Percentiles rank a stretch among this genome's conserved stretches.
Evolutionary conservation across 345 rosid species (phyloP).

Genomic region (Eucalyptus cloeziana): DNA sequence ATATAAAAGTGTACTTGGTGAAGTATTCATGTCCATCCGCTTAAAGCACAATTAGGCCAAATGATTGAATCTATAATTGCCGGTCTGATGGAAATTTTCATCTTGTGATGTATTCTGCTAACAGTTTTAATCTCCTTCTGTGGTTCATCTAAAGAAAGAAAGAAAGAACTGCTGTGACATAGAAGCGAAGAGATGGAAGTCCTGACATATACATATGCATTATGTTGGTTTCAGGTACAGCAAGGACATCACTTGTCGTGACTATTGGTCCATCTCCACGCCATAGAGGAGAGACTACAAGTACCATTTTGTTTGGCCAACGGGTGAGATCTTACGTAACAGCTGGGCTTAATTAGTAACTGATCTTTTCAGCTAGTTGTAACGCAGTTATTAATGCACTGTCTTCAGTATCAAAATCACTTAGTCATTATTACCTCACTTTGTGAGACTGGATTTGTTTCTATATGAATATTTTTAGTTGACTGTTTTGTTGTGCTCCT

Average conservation of each 20-base stretch:
- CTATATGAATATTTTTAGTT: background rate
- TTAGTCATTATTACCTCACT: background rate
- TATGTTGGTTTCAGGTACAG: constrained; percentile 53
- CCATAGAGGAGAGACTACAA: constrained; percentile 96
- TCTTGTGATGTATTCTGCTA: background rate
- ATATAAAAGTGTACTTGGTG: background rate
- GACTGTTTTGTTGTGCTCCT: background rate
- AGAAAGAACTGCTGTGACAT: background rate
- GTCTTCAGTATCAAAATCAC: background rate
- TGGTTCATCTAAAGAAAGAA: background rate
- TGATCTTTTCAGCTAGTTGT: background rate
- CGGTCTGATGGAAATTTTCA: background rate
- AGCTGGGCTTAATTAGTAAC: background rate
- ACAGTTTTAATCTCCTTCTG: background rate
- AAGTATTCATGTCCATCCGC: background rate
- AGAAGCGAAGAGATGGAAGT: background rate
- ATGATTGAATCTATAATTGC: background rate
- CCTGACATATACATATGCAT: background rate
- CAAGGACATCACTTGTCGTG: constrained; percentile 87
- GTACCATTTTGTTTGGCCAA: constrained; percentile 98
- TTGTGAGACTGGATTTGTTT: background rate
- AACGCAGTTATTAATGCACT: background rate
- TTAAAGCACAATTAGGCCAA: background rate
- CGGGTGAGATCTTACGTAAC: constrained; percentile 37
- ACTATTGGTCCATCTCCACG: constrained; percentile 99